Conservation (phyloP, 208 protist genomes). For the Trypanosoma mega region DNA sequence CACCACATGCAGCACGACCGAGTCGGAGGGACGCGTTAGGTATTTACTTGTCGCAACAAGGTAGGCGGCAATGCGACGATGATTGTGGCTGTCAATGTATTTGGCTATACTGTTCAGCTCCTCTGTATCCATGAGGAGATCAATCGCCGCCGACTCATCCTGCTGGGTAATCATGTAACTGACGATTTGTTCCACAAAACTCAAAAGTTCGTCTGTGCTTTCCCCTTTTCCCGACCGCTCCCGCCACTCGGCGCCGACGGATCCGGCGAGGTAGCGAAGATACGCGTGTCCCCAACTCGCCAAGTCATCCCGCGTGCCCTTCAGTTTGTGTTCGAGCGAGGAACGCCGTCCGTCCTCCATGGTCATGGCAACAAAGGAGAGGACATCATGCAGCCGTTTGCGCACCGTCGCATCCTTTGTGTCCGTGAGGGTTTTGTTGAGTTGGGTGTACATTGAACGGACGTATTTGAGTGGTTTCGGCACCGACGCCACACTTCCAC, state of each 20-base stretch:
- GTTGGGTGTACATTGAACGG: constrained; percentile 89
- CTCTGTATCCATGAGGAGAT: constrained; percentile 98
- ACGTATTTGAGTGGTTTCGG: constrained; percentile 99
- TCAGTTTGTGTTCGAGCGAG: constrained; percentile 95
- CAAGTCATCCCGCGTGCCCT: constrained; percentile 93
- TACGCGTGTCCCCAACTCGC: constrained; percentile 99
- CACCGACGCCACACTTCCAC: constrained; percentile 98
- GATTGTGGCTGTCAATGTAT: constrained; percentile 94
- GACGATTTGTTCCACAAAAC: constrained; percentile 94
- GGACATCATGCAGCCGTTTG: constrained; percentile 94
- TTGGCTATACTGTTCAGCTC: constrained; percentile 85
- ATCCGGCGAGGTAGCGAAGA: constrained; percentile 93
- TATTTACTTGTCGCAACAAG: constrained; percentile 93
- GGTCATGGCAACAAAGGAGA: constrained; percentile 99
- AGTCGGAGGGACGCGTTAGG: constrained; percentile 95
- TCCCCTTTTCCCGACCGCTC: constrained; percentile 46
- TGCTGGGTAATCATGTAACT: constrained; percentile 96
- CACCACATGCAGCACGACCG: constrained; percentile 85
- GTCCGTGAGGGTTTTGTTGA: constrained; percentile 89
- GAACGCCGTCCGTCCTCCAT: constrained; percentile 75
- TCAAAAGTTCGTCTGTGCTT: constrained; percentile 76
- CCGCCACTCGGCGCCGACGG: constrained; percentile 94
- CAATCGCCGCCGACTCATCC: constrained; percentile 97
- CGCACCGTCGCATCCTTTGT: constrained; percentile 50
- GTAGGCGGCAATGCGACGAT: constrained; percentile 96